These are phyloP conservation scores for Venustampulla echinocandica DNA, from an alignment of 495 filamentous ascomycete genomes.

Conservation along the genomic window DNA sequence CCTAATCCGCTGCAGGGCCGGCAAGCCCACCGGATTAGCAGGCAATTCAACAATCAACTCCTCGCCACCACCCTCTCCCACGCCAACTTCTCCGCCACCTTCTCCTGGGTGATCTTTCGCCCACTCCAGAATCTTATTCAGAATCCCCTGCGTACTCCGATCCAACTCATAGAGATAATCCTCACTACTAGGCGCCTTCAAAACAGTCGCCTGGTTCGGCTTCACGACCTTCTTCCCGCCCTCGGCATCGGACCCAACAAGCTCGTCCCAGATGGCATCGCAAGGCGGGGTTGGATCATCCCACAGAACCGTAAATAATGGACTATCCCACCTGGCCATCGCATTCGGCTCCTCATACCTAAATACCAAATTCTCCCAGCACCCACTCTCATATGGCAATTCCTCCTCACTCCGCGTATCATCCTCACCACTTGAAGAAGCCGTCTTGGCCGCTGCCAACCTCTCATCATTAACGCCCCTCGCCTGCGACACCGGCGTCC, in stretches of 20 bases:
- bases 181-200: slow-evolving; percentile 51
- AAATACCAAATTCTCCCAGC: slow-evolving; percentile 89
- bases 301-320: slow-evolving; percentile 82
- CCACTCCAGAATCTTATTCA: slow-evolving; percentile 64
- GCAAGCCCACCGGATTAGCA: slow-evolving; percentile 51
- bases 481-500: slow-evolving; percentile 62
- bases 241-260: slow-evolving; percentile 44
- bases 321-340: slow-evolving; percentile 91
- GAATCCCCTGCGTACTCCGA: slow-evolving; percentile 71
- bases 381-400: slow-evolving; percentile 52
- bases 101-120: slow-evolving; percentile 59
- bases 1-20: slow-evolving; percentile 72
- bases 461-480: slow-evolving; percentile 47
- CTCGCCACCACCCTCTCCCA: slow-evolving; percentile 23
- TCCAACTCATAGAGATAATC: slow-evolving; percentile 83
- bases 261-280: slow-evolving; percentile 68
- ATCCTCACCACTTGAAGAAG: slow-evolving; percentile 9
- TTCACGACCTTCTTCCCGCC: slow-evolving; percentile 46
- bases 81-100: slow-evolving; percentile 29
- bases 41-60: slow-evolving; percentile 48
- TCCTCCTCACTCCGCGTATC: slow-evolving; percentile 29
- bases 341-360: slow-evolving; percentile 94
- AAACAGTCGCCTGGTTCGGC: slow-evolving; percentile 81
- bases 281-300: slow-evolving; percentile 60
- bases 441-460: slow-evolving; percentile 19